Base-by-base conservation (phyloP, 2,329 filamentous ascomycete genomes). In the Lasiodiplodia citricola region DNA sequence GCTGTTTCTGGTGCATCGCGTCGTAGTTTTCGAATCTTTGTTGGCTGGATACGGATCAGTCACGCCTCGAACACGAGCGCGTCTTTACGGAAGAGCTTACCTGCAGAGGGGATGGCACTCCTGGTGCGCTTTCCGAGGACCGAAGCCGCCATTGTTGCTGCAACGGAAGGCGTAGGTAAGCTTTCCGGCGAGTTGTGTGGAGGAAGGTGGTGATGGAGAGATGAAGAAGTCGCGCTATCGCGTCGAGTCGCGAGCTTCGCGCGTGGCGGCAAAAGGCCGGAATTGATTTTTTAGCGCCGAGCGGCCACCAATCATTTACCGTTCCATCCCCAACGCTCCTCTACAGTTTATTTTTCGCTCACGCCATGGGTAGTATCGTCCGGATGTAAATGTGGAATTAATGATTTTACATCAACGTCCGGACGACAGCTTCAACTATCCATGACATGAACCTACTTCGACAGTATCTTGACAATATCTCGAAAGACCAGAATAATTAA, bases 121-220 rank as follows among this genome's bases (percentile, higher is more conserved):
- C 78, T 77, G 66, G 75, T 79, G 71, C 78, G 76, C 76, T 80
- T 80, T 72, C 78, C 78, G 47, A 80, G 77, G 63, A 80, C 73
- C 44, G 78, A 75, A 51, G 75, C 70, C 69, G 75, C 68, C 78
- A 80, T 80, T 44, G 35, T 35, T 47, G 10, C n/a, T 35, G 31
- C 18, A 21, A 35, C 21, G 62, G 51, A 66, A 66, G 63, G 28
- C 14, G 41, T 52, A 21, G n/a, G 10, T 5, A 37, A 18, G 31
- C 51, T 47, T 55, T 51, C 37, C 16, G 37, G 63, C 4, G 2
- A 16, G 51, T 21, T 23, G 35, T 44, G 63, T 25, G 50, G 51
- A 44, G 63, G 63, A 66, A 56, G 63, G 50, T 5, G 38, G 63
- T 44, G 28, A 51, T 55, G 51, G 52, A 31, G 63, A 66, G 63